Percentiles rank a stretch among this genome's conserved stretches.
These are phyloP conservation scores for Amaranthus tricolor DNA, from an alignment of 179 eudicot genomes.

Conservation along the genomic window DNA sequence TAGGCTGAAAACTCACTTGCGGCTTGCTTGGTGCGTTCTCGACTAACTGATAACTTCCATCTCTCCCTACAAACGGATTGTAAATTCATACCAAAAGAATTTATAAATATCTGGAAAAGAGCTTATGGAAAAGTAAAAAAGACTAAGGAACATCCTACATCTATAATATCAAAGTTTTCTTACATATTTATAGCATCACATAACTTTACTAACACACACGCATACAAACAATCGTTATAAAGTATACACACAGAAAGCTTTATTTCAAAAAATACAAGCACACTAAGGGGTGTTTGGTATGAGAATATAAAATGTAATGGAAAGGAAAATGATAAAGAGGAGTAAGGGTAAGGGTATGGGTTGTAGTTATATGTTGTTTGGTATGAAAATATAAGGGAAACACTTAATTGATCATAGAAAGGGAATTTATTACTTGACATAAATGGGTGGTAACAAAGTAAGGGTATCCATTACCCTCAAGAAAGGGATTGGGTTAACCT, in stretches of 20 bases:
- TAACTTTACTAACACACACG: background rate
- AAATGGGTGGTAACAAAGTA: no score
- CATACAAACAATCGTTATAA: background rate
- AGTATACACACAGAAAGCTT: background rate
- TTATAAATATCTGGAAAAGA: background rate
- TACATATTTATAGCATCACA: no score
- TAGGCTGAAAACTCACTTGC: slow-evolving; percentile 57
- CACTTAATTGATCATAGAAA: no score
- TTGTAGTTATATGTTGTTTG: no score
- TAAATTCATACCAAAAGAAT: background rate
- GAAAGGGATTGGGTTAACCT: no score
- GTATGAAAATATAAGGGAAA: no score
- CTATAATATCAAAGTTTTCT: background rate
- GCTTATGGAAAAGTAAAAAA: background rate
- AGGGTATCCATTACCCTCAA: no score
- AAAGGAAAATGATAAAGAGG: no score
- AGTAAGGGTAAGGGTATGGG: no score
- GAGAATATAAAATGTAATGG: no score
- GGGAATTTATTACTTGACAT: no score
- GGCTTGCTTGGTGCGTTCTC: slow-evolving; percentile 38
- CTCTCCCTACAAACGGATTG: slow-evolving; percentile 28
- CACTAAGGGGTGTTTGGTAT: no score
- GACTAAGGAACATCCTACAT: background rate
- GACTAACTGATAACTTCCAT: slow-evolving; percentile 36
- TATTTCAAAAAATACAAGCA: background rate